Conservation (phyloP, 2,329 filamentous ascomycete species). For the Pyricularia pennisetigena region DNA sequence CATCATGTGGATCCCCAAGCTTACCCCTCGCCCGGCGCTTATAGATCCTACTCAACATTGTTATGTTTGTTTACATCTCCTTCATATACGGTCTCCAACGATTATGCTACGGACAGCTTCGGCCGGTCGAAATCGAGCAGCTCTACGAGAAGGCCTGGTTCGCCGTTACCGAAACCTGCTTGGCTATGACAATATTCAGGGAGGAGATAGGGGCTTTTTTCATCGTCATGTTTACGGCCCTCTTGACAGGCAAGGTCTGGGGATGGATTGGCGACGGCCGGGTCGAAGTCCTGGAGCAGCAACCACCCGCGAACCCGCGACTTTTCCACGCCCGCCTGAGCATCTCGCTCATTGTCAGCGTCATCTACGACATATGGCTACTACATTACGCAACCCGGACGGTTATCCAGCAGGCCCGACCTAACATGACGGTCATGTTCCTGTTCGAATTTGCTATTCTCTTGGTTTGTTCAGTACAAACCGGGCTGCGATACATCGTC, state of each 20-base stretch:
- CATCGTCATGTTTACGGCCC: constrained; percentile 86
- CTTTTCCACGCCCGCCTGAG: constrained; percentile 80
- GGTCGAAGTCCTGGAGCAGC: constrained; percentile 90
- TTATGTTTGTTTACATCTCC: constrained; percentile 69
- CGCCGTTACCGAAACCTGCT: constrained; percentile 88
- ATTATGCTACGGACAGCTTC: constrained; percentile 80
- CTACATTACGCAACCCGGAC: constrained; percentile 73
- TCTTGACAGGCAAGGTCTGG: constrained; percentile 95
- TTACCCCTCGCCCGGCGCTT: not conserved
- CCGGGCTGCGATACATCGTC: constrained; percentile 66
- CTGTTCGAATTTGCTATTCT: constrained; percentile 94
- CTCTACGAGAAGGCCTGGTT: constrained; percentile 98
- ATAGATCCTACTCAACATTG: constrained; percentile 84
- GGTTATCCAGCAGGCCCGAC: constrained; percentile 78
- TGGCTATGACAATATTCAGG: constrained; percentile 97
- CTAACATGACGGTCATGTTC: constrained; percentile 99
- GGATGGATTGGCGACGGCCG: constrained; percentile 95
- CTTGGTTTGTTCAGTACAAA: constrained; percentile 70
- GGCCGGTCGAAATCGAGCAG: constrained; percentile 92
- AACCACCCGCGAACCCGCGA: constrained; percentile 79
- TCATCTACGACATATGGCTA: constrained; percentile 71
- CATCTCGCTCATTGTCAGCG: constrained; percentile 67
- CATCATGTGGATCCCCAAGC: constrained; percentile 4
- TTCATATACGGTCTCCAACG: constrained; percentile 83
- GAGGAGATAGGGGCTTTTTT: constrained; percentile 94